phyloP scores from a whole-genome alignment of 441 rosid species.

The Kokia cookei region DNA sequence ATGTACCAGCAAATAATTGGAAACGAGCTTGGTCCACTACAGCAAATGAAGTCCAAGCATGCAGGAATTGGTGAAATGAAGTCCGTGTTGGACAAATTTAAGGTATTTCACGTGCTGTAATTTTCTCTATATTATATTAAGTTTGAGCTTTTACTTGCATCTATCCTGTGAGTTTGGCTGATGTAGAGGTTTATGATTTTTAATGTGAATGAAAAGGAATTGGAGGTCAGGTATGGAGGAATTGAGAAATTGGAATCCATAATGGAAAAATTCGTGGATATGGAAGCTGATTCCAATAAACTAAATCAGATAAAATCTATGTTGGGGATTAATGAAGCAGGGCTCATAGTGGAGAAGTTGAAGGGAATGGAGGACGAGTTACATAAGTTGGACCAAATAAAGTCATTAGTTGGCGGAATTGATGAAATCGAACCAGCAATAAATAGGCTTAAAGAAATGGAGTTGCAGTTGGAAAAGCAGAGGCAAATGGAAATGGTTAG shows the following conservation, averaged over 20 bases:
- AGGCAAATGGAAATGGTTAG: not conserved
- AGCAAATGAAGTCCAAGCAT: too few relatives aligned
- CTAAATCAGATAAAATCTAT: not conserved
- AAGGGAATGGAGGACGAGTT: not conserved
- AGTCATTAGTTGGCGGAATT: not conserved
- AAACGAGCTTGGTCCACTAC: too few relatives aligned
- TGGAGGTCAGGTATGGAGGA: not conserved
- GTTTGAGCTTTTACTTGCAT: too few relatives aligned
- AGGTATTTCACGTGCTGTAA: not conserved
- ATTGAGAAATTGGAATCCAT: not conserved
- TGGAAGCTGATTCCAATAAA: not conserved
- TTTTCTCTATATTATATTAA: not conserved
- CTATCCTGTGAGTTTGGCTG: not conserved
- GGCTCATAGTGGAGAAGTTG: not conserved
- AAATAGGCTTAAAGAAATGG: not conserved
- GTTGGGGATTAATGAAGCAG: not conserved
- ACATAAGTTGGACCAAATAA: not conserved
- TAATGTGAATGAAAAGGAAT: not conserved
- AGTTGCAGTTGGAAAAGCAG: not conserved
- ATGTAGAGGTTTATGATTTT: not conserved
- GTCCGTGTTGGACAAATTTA: too few relatives aligned
- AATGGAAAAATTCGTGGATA: not conserved
- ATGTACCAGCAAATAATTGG: too few relatives aligned
- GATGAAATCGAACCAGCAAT: not conserved
- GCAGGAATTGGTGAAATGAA: too few relatives aligned